phyloP scores from a whole-genome alignment of 23 red algal genomes.

The Gracilariopsis chorda region DNA sequence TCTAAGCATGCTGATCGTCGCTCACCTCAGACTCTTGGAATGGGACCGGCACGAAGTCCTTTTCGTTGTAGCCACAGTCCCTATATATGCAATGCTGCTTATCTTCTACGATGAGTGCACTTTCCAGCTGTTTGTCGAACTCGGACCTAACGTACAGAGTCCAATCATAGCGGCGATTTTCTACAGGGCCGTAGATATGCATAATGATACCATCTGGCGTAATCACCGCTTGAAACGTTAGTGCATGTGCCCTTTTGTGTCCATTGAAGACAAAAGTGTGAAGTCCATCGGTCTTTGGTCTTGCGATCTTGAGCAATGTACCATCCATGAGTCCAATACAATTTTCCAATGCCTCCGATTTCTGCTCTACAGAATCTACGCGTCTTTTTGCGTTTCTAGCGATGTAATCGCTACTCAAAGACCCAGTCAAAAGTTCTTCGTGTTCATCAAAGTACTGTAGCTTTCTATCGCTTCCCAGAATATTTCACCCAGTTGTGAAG shows the following conservation, averaged over 20 bases:
- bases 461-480: not conserved
- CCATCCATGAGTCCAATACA: constrained; percentile 39
- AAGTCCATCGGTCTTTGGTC: not conserved
- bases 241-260: not conserved
- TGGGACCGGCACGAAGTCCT: not conserved
- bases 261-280: not conserved
- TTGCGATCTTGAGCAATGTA: not conserved
- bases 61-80: not conserved
- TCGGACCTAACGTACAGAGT: not conserved
- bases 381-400: not conserved
- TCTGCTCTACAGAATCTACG: not conserved
- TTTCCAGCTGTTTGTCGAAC: not conserved
- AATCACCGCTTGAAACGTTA: not conserved
- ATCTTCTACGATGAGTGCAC: not conserved
- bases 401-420: not conserved
- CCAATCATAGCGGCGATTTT: not conserved
- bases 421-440: not conserved
- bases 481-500: not conserved
- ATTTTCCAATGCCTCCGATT: not conserved
- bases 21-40: not conserved
- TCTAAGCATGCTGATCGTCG: not conserved
- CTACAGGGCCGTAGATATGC: not conserved
- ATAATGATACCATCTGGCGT: not conserved
- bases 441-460: not conserved
- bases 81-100: not conserved